Percentiles rank a stretch among this genome's conserved stretches.
Evolutionary conservation across 805 yeast genomes (phyloP).

Genomic region (Crinitomyces ghanaensis): DNA sequence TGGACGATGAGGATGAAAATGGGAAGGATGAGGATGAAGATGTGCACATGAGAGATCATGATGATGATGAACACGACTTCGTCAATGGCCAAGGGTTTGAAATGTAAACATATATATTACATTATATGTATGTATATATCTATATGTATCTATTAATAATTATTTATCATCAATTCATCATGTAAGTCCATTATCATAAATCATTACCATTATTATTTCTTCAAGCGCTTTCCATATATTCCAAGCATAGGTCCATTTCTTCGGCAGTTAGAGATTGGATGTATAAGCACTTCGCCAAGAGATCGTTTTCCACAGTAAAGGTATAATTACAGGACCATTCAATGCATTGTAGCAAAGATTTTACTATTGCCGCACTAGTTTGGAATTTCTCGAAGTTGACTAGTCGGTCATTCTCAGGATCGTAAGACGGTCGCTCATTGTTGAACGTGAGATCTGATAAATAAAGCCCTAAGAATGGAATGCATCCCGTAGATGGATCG

Average conservation of each 20-base stretch:
- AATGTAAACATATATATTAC: constrained; percentile 30
- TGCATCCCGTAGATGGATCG: constrained; percentile 59
- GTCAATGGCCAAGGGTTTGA: constrained; percentile 80
- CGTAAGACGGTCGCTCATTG: constrained; percentile 45
- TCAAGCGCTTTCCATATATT: no score
- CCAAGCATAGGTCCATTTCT: constrained; percentile 20
- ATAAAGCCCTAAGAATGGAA: constrained; percentile 84
- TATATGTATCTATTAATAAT: constrained; percentile 1
- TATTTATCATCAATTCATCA: no score
- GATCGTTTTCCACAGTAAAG: constrained; percentile 43
- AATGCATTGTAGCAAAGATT: constrained; percentile 64
- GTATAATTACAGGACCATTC: constrained; percentile 73
- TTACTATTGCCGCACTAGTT: constrained; percentile 64
- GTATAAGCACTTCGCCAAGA: constrained; percentile 75
- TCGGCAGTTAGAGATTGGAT: constrained; percentile 32
- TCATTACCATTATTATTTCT: background rate
- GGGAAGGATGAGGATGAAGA: constrained; percentile 16
- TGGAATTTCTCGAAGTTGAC: constrained; percentile 72
- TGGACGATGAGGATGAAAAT: constrained; percentile 4
- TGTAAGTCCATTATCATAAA: no score
- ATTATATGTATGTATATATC: constrained; percentile 2
- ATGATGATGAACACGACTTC: constrained; percentile 67
- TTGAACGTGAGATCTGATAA: constrained; percentile 73
- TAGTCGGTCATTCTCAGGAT: constrained; percentile 21
- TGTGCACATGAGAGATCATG: constrained; percentile 24